Evolutionary conservation across 768 basidiomycete genomes (phyloP).

Genomic region (Exidia glandulosa): DNA sequence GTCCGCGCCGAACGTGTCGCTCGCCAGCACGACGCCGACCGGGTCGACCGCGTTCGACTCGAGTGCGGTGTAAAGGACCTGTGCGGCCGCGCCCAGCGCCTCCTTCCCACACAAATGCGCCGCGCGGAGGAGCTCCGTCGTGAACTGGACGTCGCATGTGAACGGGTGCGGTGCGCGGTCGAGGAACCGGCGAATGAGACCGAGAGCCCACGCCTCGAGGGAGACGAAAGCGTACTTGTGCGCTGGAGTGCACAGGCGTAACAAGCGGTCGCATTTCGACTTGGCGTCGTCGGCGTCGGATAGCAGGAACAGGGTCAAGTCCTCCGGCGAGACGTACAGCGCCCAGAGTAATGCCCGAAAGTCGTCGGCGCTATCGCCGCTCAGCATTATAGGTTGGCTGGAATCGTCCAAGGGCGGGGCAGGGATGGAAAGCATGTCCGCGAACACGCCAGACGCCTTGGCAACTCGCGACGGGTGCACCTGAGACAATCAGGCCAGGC

Average conservation of each 20-base stretch:
- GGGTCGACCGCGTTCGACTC: background rate
- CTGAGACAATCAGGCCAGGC: slow-evolving; percentile 11
- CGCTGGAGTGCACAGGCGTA: slow-evolving; percentile 53
- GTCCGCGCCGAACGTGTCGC: background rate
- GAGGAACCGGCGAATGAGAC: background rate
- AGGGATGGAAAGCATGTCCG: slow-evolving; percentile 56
- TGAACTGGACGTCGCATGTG: slow-evolving; percentile 18
- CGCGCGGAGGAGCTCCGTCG: background rate
- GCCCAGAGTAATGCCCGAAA: slow-evolving; percentile 69
- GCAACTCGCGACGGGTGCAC: slow-evolving; percentile 38
- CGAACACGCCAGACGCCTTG: slow-evolving; percentile 53
- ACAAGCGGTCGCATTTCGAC: slow-evolving; percentile 35
- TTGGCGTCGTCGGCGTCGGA: slow-evolving; percentile 19
- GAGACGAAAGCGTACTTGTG: slow-evolving; percentile 70
- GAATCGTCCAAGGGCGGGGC: slow-evolving; percentile 48
- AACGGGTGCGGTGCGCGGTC: slow-evolving; percentile 40
- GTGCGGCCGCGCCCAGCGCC: background rate
- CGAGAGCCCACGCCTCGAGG: slow-evolving; percentile 59
- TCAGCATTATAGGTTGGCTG: slow-evolving; percentile 44
- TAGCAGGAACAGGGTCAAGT: slow-evolving; percentile 14
- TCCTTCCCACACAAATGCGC: background rate
- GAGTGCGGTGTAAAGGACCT: background rate
- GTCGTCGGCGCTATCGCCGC: slow-evolving; percentile 51
- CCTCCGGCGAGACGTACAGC: slow-evolving; percentile 48
- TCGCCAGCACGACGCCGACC: background rate